A percentile compares a stretch with the other conserved stretches of the same genome.
Evolutionary conservation across 345 rosid species (phyloP).

Genomic region (Mallotus nudiflorus): DNA sequence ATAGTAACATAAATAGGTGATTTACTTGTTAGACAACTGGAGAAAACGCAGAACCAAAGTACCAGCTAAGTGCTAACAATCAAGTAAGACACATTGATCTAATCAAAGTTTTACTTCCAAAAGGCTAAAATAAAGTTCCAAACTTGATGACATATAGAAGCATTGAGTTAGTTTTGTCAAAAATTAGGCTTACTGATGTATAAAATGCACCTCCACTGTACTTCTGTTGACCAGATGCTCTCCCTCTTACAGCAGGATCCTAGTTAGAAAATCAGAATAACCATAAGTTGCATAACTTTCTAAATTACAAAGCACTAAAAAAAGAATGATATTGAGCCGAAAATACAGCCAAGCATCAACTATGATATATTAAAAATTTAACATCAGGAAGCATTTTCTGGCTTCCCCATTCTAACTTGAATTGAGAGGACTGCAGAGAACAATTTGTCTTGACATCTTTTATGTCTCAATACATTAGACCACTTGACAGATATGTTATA

Average conservation of each 20-base stretch:
- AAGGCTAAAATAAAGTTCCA: background rate
- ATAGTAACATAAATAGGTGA: background rate
- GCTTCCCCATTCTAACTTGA: too few relatives aligned
- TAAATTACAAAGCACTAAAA: background rate
- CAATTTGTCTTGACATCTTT: too few relatives aligned
- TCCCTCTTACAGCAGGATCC: constrained; percentile 54
- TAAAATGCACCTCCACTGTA: constrained; percentile 52
- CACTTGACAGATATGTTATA: too few relatives aligned
- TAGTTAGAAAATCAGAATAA: constrained; percentile 14
- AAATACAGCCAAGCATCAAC: background rate
- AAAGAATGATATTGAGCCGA: background rate
- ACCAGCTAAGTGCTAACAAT: background rate
- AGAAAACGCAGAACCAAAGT: background rate
- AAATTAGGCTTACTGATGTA: constrained; percentile 45
- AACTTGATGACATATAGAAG: background rate
- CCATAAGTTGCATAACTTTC: background rate
- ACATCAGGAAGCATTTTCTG: too few relatives aligned
- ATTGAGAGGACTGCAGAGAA: too few relatives aligned
- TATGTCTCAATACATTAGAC: too few relatives aligned
- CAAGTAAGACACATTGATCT: background rate
- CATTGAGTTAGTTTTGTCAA: background rate
- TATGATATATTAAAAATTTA: too few relatives aligned
- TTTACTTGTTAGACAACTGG: background rate
- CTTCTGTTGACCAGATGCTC: constrained; percentile 43
- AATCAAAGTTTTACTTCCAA: background rate